Evolutionary conservation across 2,329 filamentous ascomycete genomes (phyloP).

Genomic region (Aspergillus nomiae): DNA sequence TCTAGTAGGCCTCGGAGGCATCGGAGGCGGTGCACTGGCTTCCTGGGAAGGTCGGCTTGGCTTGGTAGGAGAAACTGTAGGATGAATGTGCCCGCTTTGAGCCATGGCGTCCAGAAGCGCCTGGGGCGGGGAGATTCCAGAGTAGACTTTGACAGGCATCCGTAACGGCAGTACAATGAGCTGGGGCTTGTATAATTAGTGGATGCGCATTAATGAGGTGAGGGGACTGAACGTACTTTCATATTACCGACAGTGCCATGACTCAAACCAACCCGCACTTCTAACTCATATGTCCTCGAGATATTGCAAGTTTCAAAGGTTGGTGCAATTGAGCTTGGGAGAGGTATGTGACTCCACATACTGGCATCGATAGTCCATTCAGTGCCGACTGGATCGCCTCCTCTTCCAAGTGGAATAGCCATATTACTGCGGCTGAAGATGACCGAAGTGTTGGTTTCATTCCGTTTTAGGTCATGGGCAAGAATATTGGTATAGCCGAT

Average conservation of each 20-base stretch:
- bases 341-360: constrained; percentile 69
- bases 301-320: constrained; percentile 90
- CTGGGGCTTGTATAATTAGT: constrained; percentile 58
- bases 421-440: constrained; percentile 73
- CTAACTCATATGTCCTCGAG: constrained; percentile 76
- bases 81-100: constrained; percentile 28
- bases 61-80: constrained; percentile 20
- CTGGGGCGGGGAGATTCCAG: constrained; percentile 79
- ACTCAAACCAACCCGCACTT: constrained; percentile 75
- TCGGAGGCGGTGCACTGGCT: constrained; percentile 37
- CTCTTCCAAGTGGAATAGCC: constrained; percentile 66
- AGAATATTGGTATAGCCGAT: constrained; percentile 77
- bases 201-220: constrained; percentile 5
- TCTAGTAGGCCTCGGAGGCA: constrained; percentile 41
- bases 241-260: constrained; percentile 64
- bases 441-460: constrained; percentile 74
- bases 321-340: constrained; percentile 86
- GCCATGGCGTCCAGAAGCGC: constrained; percentile 71
- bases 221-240: constrained; percentile 44
- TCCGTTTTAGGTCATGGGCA: constrained; percentile 72
- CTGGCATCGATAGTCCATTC: constrained; percentile 70
- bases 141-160: constrained; percentile 79
- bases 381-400: constrained; percentile 59
- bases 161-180: constrained; percentile 76
- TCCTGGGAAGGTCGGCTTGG: constrained; percentile 27